phyloP scores from a whole-genome alignment of 2,329 filamentous ascomycete species.

The Colletotrichum australisinense region DNA sequence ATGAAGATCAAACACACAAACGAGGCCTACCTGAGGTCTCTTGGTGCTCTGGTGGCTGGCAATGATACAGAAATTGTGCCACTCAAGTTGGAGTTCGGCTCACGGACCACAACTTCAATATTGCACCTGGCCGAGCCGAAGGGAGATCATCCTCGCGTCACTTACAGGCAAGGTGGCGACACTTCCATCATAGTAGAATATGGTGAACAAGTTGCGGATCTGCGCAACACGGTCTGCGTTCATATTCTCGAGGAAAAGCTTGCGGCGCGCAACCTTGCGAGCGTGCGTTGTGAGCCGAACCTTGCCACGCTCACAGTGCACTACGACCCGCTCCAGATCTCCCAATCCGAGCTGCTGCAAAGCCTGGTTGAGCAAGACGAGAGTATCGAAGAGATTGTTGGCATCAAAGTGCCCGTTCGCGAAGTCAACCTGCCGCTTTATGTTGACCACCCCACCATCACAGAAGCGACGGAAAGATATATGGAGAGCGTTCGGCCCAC shows the following conservation, averaged over 20 bases:
- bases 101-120: constrained; percentile 8
- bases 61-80: not conserved
- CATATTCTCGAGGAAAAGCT: constrained; percentile 34
- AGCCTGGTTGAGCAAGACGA: not conserved
- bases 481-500: constrained; percentile 68
- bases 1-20: not conserved
- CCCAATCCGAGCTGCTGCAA: constrained; percentile 28
- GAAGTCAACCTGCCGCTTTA: constrained; percentile 44
- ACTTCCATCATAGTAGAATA: constrained; percentile 69
- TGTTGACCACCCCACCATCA: constrained; percentile 44
- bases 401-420: constrained; percentile 38
- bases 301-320: constrained; percentile 38
- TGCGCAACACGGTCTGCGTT: constrained; percentile 57
- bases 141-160: constrained; percentile 47
- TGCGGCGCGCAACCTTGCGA: not conserved
- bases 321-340: constrained; percentile 33
- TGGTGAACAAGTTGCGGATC: constrained; percentile 64
- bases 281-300: constrained; percentile 35
- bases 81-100: not conserved
- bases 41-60: not conserved
- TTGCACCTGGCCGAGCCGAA: constrained; percentile 43
- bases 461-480: constrained; percentile 66
- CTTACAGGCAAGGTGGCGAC: constrained; percentile 56
- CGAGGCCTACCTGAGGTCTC: not conserved
- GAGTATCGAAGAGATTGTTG: constrained; percentile 33